A percentile compares a stretch with the other conserved stretches of the same genome.
These are phyloP conservation scores for Zygosaccharomyces lentus DNA, from an alignment of 805 yeast species.

Conservation along the genomic window DNA sequence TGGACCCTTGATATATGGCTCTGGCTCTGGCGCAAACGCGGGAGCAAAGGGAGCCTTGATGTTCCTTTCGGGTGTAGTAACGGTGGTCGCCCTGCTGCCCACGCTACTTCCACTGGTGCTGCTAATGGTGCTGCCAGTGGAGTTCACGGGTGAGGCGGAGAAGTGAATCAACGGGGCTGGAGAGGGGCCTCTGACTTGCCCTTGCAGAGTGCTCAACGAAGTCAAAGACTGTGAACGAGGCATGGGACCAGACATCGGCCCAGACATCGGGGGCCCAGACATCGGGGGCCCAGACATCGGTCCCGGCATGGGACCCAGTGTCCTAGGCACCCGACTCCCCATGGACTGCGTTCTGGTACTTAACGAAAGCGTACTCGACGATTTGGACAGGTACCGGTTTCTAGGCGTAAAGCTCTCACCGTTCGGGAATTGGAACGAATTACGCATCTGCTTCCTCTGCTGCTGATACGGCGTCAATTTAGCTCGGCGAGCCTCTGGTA, in stretches of 20 bases:
- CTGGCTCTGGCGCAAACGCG: slow-evolving; percentile 3
- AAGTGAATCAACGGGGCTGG: background rate
- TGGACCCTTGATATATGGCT: slow-evolving; percentile 4
- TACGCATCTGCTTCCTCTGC: slow-evolving; percentile 31
- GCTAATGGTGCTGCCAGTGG: slow-evolving; percentile 1
- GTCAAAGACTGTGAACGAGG: slow-evolving; percentile 5
- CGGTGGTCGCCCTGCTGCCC: slow-evolving; percentile 2
- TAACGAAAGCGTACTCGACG: slow-evolving; percentile 1
- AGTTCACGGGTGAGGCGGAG: background rate
- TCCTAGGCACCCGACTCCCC: background rate
- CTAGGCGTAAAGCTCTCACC: slow-evolving; percentile 35
- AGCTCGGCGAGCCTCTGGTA: background rate
- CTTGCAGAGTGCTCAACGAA: background rate
- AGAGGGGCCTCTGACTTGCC: background rate
- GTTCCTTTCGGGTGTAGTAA: slow-evolving; percentile 10
- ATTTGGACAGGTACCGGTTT: slow-evolving; percentile 4
- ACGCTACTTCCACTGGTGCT: slow-evolving; percentile 11
- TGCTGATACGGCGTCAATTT: slow-evolving; percentile 29
- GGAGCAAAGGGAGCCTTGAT: background rate
- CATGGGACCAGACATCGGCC: background rate
- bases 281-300: background rate
- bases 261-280: background rate
- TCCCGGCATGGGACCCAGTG: background rate
- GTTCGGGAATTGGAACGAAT: slow-evolving; percentile 30
- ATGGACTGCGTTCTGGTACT: background rate